These are phyloP conservation scores for Wickerhamiella galacta DNA, from an alignment of 805 yeast genomes.

Conservation along the genomic window DNA sequence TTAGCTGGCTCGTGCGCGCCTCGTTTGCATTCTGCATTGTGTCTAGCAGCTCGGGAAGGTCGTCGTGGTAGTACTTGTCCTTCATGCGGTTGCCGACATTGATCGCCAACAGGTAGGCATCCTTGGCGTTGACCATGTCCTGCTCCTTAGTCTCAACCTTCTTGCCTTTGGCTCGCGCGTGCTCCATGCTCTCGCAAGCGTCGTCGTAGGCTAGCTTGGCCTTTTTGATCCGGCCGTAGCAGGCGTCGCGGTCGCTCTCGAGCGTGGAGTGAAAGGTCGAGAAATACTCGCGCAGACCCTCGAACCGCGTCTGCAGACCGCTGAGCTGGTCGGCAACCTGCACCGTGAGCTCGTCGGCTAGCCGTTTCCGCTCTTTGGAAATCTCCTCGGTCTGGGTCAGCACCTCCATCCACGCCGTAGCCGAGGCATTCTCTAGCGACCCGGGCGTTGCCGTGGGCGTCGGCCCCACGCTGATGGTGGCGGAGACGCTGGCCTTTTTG, in stretches of 20 bases:
- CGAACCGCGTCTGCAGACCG: constrained; percentile 36
- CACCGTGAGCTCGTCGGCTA: constrained; percentile 42
- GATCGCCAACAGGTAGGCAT: constrained; percentile 62
- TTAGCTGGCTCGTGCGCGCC: constrained; percentile 52
- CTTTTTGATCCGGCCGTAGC: constrained; percentile 42
- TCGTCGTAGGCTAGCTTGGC: constrained; percentile 67
- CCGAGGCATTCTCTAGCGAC: constrained; percentile 69
- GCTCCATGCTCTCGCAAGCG: constrained; percentile 65
- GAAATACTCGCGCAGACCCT: constrained; percentile 38
- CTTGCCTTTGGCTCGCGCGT: constrained; percentile 56
- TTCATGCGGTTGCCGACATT: constrained; percentile 77
- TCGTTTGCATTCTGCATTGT: constrained; percentile 71
- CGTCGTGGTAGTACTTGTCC: constrained; percentile 86
- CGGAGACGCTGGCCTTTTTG: constrained; percentile 53
- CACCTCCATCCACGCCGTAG: constrained; percentile 83
- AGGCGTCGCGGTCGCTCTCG: constrained; percentile 28
- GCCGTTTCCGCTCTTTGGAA: constrained; percentile 44
- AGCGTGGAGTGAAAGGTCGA: constrained; percentile 44
- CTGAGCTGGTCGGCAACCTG: constrained; percentile 47
- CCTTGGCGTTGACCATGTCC: constrained; percentile 82
- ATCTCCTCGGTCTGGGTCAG: constrained; percentile 68
- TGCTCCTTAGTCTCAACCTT: constrained; percentile 44
- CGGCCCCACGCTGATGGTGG: constrained; percentile 73
- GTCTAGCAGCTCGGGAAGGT: constrained; percentile 79
- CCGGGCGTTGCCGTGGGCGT: constrained; percentile 88